Conservation (phyloP, 306 rosid genomes). For the Vigna angularis region DNA sequence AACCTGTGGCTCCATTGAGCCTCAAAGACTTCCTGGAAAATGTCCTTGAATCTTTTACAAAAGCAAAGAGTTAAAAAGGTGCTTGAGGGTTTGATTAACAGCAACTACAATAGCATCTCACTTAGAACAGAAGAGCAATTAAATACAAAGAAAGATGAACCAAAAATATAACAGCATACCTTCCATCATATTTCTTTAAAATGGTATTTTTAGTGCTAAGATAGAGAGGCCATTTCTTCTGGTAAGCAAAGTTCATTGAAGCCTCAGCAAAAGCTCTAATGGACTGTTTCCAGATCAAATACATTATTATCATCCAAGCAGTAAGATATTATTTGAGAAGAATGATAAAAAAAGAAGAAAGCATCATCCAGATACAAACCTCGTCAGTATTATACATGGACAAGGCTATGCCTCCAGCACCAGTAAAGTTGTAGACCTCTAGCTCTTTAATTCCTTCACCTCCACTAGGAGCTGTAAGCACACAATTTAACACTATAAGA, state of each 20-base stretch:
- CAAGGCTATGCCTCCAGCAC: slow-evolving; percentile 90
- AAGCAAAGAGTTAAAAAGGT: slow-evolving; percentile 36
- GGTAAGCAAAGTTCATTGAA: slow-evolving; percentile 87
- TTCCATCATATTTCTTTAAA: slow-evolving; percentile 95
- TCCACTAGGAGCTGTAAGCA: slow-evolving; percentile 69
- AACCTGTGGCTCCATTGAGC: slow-evolving; percentile 81
- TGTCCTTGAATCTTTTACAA: slow-evolving; percentile 90
- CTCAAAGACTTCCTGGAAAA: slow-evolving; percentile 93
- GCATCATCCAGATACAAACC: slow-evolving; percentile 54
- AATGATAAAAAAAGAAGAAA: slow-evolving; percentile 7
- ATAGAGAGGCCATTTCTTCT: slow-evolving; percentile 97
- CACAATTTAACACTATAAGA: slow-evolving; percentile 35
- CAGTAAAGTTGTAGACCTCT: slow-evolving; percentile 86
- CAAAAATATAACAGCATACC: slow-evolving; percentile 60
- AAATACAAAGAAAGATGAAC: slow-evolving; percentile 27
- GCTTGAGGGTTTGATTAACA: slow-evolving; percentile 25
- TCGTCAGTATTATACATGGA: slow-evolving; percentile 96
- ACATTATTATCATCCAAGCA: slow-evolving; percentile 13
- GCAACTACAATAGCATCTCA: slow-evolving; percentile 21
- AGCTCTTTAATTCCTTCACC: slow-evolving; percentile 70
- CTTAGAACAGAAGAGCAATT: slow-evolving; percentile 5
- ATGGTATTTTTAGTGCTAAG: slow-evolving; percentile 98
- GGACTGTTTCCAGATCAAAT: slow-evolving; percentile 65
- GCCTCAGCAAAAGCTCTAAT: slow-evolving; percentile 91
- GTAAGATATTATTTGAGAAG: slow-evolving; percentile 26